Base-by-base conservation (phyloP, 768 basidiomycete genomes). In the Tricholoma matsutake region DNA sequence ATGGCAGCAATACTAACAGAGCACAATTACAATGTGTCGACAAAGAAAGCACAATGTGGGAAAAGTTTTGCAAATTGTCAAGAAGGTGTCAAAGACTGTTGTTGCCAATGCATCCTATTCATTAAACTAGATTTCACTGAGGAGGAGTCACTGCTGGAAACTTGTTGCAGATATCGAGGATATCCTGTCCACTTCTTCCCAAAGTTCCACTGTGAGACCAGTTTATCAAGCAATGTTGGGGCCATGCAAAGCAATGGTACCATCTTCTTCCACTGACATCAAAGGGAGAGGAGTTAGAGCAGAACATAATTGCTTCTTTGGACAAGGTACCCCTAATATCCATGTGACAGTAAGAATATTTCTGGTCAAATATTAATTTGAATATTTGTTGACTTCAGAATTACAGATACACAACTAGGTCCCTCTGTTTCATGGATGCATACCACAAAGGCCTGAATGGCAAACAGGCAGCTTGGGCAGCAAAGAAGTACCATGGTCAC, bases 1-100 rank as follows among this genome's bases (percentile, higher is more conserved):
- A 81, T 80, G 76, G 73, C 63, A 0, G 16, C 55, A 0, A 75
- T 77, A 39, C 67, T 79, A 2, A 16, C 68, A n/a, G 75, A 69
- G 57, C 68, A 43, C 41, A 75, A 63, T 1, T 68, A 56, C 63
- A 66, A 63, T 63, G 67, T 14, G 59, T 67, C 59, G 29, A 66
- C 67, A 1, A 56, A 72, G 0, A 60, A 45, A 4, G 69, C 71
- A 1, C 56, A n/a, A n/a, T n/a, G n/a, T n/a, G n/a, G n/a, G n/a
- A n/a, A n/a, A n/a, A n/a, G n/a, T n/a, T n/a, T n/a, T 76, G 56
- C 78, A 60, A 70, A 78, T n/a, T 69, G 69, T 52, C 2, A 28
- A 25, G 49, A 58, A 35, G 68, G 57, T 6, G 49, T 37, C 0
- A 61, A 41, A 1, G 49, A 62, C 13, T 78, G 77, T 60, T 79